Evolutionary conservation across 805 yeast species (phyloP).

Genomic region (Wickerhamiella azyma): DNA sequence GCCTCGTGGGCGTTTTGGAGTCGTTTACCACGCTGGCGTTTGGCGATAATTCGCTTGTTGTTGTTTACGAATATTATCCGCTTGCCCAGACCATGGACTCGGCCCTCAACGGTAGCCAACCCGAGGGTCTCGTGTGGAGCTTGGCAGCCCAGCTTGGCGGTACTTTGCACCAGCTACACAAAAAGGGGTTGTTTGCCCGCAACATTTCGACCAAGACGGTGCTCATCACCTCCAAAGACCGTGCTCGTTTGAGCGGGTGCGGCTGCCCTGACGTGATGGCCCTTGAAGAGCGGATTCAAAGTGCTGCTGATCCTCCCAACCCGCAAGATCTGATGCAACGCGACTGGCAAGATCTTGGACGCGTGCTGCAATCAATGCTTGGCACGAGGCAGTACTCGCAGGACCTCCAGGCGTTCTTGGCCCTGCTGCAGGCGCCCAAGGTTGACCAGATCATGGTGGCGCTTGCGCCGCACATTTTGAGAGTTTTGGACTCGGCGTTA

Average conservation of each 20-base stretch:
- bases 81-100: constrained; percentile 57
- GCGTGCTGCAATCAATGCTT: constrained; percentile 43
- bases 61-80: constrained; percentile 80
- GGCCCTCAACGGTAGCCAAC: constrained; percentile 39
- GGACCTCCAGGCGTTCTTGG: constrained; percentile 16
- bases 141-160: constrained; percentile 61
- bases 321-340: constrained; percentile 11
- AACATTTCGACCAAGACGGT: constrained; percentile 50
- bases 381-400: constrained; percentile 13
- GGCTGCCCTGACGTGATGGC: constrained; percentile 56
- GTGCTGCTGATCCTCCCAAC: not conserved
- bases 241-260: constrained; percentile 57
- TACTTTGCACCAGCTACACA: constrained; percentile 57
- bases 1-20: constrained; percentile 56
- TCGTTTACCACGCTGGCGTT: constrained; percentile 80
- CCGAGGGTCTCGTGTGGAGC: constrained; percentile 59
- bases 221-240: constrained; percentile 54
- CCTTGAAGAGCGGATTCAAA: constrained; percentile 21
- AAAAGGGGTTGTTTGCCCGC: constrained; percentile 48
- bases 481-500: constrained; percentile 18
- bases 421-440: constrained; percentile 12
- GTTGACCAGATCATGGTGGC: constrained; percentile 10
- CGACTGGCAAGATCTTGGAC: constrained; percentile 46
- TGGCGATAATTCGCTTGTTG: constrained; percentile 60
- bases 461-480: constrained; percentile 19